These are phyloP conservation scores for Sideroxylon spinosum DNA, from an alignment of 179 eudicot genomes.

Conservation along the genomic window DNA sequence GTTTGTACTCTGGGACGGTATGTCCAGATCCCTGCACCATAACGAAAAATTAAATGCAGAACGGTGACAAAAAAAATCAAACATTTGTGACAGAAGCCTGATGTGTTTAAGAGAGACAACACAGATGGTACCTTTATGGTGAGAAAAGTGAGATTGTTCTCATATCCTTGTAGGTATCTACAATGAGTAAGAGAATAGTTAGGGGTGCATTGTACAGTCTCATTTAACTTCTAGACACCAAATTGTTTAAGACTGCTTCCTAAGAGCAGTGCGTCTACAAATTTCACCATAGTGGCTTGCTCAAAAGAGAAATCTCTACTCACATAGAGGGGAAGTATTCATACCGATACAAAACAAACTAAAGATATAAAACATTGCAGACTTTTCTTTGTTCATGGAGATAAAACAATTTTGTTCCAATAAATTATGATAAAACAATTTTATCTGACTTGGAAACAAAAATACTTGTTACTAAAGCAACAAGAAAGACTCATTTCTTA, in stretches of 20 bases:
- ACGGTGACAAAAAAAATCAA: background rate
- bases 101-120: background rate
- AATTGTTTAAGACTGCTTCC: background rate
- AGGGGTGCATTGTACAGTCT: background rate
- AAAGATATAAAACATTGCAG: too few species aligned
- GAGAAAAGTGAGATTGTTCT: conserved; percentile 39
- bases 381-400: too few species aligned
- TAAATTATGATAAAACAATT: too few species aligned
- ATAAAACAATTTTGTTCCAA: too few species aligned
- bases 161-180: conserved; percentile 42
- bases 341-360: too few species aligned
- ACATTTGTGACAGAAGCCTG: background rate
- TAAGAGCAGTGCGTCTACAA: too few species aligned
- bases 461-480: too few species aligned
- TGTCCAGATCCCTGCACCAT: conserved; percentile 62
- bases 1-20: conserved; percentile 66
- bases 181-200: background rate
- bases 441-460: too few species aligned
- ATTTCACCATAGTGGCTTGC: too few species aligned
- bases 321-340: background rate
- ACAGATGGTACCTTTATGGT: conserved; percentile 33
- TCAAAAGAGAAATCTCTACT: too few species aligned
- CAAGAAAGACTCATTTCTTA: too few species aligned
- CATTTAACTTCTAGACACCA: background rate
- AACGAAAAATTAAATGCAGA: background rate